Base-by-base conservation (phyloP, 75 land plant species). In the Pinus tabuliformis region DNA sequence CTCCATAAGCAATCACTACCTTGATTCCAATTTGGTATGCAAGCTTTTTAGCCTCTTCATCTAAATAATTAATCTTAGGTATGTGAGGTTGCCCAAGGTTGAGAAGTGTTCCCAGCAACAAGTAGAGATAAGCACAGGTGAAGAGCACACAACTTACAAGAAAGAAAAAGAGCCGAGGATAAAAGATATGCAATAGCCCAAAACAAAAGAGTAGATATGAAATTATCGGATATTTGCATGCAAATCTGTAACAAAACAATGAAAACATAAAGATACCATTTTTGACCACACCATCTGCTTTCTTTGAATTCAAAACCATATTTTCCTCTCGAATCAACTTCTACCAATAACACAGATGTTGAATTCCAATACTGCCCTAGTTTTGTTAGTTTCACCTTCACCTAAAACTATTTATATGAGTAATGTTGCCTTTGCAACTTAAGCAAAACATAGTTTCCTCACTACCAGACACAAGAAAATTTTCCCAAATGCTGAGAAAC, bases 61-160 rank as follows among this genome's bases (percentile, higher is more conserved):
- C 85, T 22, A 58, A 30, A 57, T 75, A 79, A 45, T 84, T 87
- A 16, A 86, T 58, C 56, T 91, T 82, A 64, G 89, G 26, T 28
- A 91, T 78, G 59, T 86, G 79, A 2, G 89, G 84, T 26, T 84
- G 75, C 62, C 93, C 93, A 75, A 78, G 84, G 75, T 89, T 88
- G 75, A 91, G 82, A 61, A 91, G 83, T 3, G 82, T 77, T 17
- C 93, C 93, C 73, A 91, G 82, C 65, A 91, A 80, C 64, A 84
- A 13, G 93, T 86, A 73, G 86, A 88, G 12, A 86, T 59, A 59
- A 91, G 70, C 62, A 86, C 85, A 72, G 93, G 93, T 36, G 91
- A 88, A 45, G 81, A 74, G 57, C 83, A 86, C 26, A 26, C 26
- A 26, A 26, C 26, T 26, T 16, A 91, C 68, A 74, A 91, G 71